These are phyloP conservation scores for Gliomastix tumulicola DNA, from an alignment of 2,329 filamentous ascomycete genomes.

Conservation along the genomic window DNA sequence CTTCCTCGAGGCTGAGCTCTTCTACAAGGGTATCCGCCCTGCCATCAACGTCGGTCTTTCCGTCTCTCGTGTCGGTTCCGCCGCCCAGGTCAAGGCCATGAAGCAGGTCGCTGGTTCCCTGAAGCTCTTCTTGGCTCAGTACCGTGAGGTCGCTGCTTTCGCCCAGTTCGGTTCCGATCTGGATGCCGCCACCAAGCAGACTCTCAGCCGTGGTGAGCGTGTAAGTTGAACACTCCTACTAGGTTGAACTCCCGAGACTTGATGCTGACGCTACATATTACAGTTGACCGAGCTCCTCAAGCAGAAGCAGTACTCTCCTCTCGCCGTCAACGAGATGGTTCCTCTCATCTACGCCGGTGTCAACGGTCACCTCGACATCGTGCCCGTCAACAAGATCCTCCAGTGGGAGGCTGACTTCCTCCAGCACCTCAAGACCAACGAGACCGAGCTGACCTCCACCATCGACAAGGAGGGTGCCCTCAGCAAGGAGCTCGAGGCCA, in stretches of 20 bases:
- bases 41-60: slow-evolving; percentile 99
- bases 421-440: slow-evolving; percentile 83
- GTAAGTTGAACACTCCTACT: too few species aligned
- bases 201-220: slow-evolving; percentile 95
- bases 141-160: slow-evolving; percentile 99
- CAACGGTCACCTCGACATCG: slow-evolving; percentile 84
- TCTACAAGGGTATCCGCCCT: slow-evolving; percentile 99
- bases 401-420: slow-evolving; percentile 95
- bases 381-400: slow-evolving; percentile 88
- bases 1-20: slow-evolving; percentile 98
- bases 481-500: slow-evolving; percentile 87
- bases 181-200: slow-evolving; percentile 98
- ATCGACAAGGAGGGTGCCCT: slow-evolving; percentile 95
- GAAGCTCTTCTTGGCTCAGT: slow-evolving; percentile 99
- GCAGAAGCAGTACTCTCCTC: slow-evolving; percentile 99
- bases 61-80: slow-evolving; percentile 98
- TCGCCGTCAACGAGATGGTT: slow-evolving; percentile 99
- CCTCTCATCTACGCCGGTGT: slow-evolving; percentile 99
- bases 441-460: slow-evolving; percentile 71
- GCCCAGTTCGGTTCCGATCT: slow-evolving; percentile 99
- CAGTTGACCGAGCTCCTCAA: slow-evolving; percentile 93
- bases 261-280: too few species aligned
- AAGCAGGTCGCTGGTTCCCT: slow-evolving; percentile 99
- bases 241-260: too few species aligned
- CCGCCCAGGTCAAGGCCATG: slow-evolving; percentile 99